Conservation (phyloP, 345 rosid species). For the Aquilaria yunnanensis region DNA sequence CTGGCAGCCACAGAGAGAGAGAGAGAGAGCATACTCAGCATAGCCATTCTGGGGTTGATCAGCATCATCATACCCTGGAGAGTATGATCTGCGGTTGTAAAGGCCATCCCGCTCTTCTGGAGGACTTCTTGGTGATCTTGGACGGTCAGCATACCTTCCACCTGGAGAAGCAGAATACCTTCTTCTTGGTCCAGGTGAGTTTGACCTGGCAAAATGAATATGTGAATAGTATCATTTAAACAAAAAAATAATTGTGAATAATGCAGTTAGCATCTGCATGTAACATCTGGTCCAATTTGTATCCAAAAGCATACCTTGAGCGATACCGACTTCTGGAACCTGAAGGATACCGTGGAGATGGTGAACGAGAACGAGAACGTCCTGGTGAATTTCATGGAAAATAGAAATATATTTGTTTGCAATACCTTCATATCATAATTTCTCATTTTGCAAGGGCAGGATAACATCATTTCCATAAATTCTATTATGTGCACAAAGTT, state of each 20-base stretch:
- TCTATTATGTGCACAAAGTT: neutral
- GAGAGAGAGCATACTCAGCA: slow-evolving; percentile 14
- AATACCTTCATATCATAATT: neutral
- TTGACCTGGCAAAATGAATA: slow-evolving; percentile 44
- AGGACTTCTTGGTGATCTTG: slow-evolving; percentile 70
- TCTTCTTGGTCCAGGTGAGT: slow-evolving; percentile 68
- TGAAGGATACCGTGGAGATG: slow-evolving; percentile 54
- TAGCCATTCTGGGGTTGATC: slow-evolving; percentile 30
- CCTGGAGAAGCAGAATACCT: slow-evolving; percentile 67
- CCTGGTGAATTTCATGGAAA: slow-evolving; percentile 34
- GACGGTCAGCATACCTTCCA: slow-evolving; percentile 56
- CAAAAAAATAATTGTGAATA: neutral
- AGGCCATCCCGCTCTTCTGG: slow-evolving; percentile 55
- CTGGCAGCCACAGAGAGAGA: too few relatives aligned
- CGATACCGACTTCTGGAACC: slow-evolving; percentile 72
- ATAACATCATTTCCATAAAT: neutral
- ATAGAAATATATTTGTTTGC: neutral
- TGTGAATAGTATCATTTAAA: neutral
- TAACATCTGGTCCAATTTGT: neutral
- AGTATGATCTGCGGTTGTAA: slow-evolving; percentile 46
- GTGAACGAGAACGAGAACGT: slow-evolving; percentile 72
- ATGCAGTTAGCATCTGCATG: neutral
- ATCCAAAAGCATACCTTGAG: slow-evolving; percentile 53
- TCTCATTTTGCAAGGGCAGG: neutral
- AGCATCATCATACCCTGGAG: slow-evolving; percentile 50